Conservation (phyloP, 2,329 filamentous ascomycete genomes). For the Botrytis squamosa region DNA sequence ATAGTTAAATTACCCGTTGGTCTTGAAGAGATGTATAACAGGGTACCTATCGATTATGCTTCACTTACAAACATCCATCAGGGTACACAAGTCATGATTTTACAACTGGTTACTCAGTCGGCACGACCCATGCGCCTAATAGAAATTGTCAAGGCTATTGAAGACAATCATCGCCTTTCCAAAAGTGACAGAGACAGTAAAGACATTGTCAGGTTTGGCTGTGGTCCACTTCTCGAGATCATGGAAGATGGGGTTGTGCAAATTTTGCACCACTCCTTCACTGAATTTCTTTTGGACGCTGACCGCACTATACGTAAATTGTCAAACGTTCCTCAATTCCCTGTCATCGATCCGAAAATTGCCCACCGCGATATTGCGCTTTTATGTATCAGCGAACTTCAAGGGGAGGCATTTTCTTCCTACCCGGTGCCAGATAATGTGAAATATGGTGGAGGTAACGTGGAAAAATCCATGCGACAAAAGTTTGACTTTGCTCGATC, state of each 20-base stretch:
- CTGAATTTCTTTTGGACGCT: slow-evolving; percentile 45
- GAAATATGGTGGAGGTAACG: neutral
- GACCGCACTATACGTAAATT: neutral
- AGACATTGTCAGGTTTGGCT: slow-evolving; percentile 40
- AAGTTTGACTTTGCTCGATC: neutral
- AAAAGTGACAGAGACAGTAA: slow-evolving; percentile 35
- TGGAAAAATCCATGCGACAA: neutral
- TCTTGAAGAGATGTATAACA: slow-evolving; percentile 36
- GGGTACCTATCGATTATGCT: slow-evolving; percentile 28
- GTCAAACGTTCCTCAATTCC: slow-evolving; percentile 10
- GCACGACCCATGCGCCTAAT: slow-evolving; percentile 30
- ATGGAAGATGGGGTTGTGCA: slow-evolving; percentile 46
- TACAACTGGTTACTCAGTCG: slow-evolving; percentile 31
- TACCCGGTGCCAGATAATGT: neutral
- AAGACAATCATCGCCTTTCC: neutral
- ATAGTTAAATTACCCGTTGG: slow-evolving; percentile 25
- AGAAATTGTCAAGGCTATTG: slow-evolving; percentile 16
- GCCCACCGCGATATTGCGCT: slow-evolving; percentile 6
- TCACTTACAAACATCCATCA: slow-evolving; percentile 4
- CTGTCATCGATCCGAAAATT: slow-evolving; percentile 17
- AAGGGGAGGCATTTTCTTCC: slow-evolving; percentile 8
- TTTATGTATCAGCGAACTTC: slow-evolving; percentile 8
- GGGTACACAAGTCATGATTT: slow-evolving; percentile 29
- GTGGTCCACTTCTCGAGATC: slow-evolving; percentile 46
- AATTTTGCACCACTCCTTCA: slow-evolving; percentile 50